Evolutionary conservation across 75 land plant genomes (phyloP).

Genomic region (Pseudotsuga menziesii): DNA sequence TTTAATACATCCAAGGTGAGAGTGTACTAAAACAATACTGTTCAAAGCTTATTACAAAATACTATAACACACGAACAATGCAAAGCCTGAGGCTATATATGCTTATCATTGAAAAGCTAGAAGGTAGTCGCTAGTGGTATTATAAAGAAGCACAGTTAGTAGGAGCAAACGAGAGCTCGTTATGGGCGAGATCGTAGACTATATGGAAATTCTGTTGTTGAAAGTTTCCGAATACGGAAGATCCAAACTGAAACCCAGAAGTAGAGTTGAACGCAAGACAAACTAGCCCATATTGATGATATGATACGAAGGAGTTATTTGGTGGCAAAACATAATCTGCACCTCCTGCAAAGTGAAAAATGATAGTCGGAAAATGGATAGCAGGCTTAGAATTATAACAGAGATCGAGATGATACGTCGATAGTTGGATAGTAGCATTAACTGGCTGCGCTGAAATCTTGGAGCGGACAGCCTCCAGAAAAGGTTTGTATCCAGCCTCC

Average conservation of each 20-base stretch:
- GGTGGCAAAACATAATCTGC: no score
- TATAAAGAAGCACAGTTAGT: not conserved
- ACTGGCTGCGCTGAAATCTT: not conserved
- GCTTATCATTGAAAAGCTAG: no score
- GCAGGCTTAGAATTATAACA: not conserved
- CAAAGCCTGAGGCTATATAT: no score
- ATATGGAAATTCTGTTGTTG: slow-evolving; percentile 44
- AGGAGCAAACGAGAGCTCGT: not conserved
- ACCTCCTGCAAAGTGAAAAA: no score
- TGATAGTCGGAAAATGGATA: no score
- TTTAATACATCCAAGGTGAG: no score
- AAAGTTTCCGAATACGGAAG: slow-evolving; percentile 34
- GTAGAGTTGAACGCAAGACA: slow-evolving; percentile 7
- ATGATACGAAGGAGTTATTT: no score
- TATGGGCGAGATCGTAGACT: slow-evolving; percentile 21
- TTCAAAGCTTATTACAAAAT: no score
- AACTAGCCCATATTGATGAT: slow-evolving; percentile 11
- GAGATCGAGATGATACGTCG: no score
- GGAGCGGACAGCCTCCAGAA: not conserved
- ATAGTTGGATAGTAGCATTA: not conserved
- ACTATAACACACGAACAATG: no score
- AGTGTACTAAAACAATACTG: no score
- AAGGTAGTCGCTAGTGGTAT: no score
- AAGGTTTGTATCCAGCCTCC: not conserved
- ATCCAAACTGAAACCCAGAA: not conserved